Evolutionary conservation across 495 filamentous ascomycete genomes (phyloP).

Genomic region (Penicillium canescens): DNA sequence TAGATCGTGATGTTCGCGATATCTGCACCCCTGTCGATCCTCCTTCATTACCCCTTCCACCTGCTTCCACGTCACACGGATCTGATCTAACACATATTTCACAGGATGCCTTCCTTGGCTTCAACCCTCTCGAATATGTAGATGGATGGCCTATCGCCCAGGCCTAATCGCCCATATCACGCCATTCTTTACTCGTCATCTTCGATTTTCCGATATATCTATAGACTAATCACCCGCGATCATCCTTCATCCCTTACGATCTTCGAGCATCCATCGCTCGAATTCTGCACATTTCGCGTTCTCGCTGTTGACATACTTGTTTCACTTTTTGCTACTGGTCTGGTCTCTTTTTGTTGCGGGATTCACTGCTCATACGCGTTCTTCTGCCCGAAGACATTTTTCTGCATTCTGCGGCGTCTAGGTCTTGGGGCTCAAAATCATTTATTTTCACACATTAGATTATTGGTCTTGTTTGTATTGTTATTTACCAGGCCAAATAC

Average conservation of each 20-base stretch:
- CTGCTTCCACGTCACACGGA: not conserved
- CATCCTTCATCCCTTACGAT: not conserved
- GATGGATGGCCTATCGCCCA: slow-evolving; percentile 45
- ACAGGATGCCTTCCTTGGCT: slow-evolving; percentile 46
- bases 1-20: slow-evolving; percentile 12
- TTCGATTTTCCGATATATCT: not conserved
- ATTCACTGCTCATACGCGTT: not conserved
- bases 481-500: not conserved
- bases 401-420: slow-evolving; percentile 5
- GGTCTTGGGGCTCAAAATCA: not conserved
- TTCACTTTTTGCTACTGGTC: not conserved
- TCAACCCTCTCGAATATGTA: slow-evolving; percentile 41
- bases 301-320: not conserved
- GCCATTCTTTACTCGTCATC: slow-evolving; percentile 2
- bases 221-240: not conserved
- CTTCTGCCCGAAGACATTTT: not conserved
- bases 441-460: not conserved
- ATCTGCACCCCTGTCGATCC: slow-evolving; percentile 18
- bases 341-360: not conserved
- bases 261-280: not conserved
- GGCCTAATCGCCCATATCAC: slow-evolving; percentile 11
- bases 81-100: slow-evolving; percentile 16
- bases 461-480: not conserved
- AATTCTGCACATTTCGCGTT: not conserved
- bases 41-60: slow-evolving; percentile 14